Evolutionary conservation across 2,329 filamentous ascomycete species (phyloP).

Genomic region (Alternaria gaisen): DNA sequence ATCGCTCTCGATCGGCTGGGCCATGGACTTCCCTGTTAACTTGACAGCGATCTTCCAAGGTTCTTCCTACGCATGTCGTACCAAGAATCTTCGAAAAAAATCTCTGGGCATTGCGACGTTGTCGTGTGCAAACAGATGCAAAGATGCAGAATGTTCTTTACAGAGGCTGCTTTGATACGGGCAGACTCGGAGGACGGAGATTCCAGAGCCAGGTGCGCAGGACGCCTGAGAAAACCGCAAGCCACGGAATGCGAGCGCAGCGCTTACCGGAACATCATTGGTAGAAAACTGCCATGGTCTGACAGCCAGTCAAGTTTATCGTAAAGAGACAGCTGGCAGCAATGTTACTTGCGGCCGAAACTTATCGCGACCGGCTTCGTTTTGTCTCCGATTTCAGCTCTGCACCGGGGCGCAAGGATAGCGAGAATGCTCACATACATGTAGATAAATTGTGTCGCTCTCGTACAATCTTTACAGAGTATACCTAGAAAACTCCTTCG

Average conservation of each 20-base stretch:
- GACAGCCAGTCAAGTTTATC: background rate
- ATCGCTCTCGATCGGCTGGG: background rate
- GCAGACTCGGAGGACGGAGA: conserved; percentile 6
- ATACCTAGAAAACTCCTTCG: no score
- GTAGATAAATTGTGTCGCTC: background rate
- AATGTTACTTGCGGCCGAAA: conserved; percentile 6
- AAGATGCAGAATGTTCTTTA: background rate
- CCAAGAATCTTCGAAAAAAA: background rate
- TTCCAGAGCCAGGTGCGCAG: background rate
- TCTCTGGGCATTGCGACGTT: background rate
- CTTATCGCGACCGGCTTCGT: background rate
- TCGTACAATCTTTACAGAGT: background rate
- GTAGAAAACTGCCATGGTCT: background rate
- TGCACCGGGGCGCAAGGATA: background rate
- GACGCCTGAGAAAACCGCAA: conserved; percentile 3
- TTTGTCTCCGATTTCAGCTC: background rate
- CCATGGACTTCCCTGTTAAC: background rate
- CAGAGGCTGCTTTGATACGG: background rate
- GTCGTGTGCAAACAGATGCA: background rate
- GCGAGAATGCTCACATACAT: background rate
- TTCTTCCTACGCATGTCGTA: background rate
- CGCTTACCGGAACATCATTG: conserved; percentile 7
- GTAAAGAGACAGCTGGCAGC: background rate
- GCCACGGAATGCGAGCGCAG: conserved; percentile 1
- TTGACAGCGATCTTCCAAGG: background rate